These are phyloP conservation scores for Phycomyces blakesleeanus DNA, from an alignment of 192 early-diverging fungal species.

Conservation along the genomic window DNA sequence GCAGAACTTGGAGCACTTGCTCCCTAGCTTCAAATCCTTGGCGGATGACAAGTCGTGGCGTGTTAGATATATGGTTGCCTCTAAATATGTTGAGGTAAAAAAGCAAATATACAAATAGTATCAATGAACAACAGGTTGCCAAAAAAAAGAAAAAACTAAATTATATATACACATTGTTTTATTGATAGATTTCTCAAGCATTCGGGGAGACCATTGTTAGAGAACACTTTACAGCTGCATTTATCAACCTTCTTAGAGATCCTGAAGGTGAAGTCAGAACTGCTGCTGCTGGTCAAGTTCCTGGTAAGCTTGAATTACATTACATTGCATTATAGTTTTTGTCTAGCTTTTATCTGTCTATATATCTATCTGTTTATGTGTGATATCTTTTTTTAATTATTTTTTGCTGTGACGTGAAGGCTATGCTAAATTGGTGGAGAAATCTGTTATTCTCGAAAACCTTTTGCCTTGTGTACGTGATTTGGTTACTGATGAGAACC, in stretches of 20 bases:
- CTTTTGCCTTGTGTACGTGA: slow-evolving; percentile 91
- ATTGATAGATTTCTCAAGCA: slow-evolving; percentile 70
- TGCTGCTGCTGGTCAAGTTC: slow-evolving; percentile 88
- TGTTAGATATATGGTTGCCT: slow-evolving; percentile 98
- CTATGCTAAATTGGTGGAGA: slow-evolving; percentile 68
- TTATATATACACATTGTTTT: no score
- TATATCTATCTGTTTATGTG: not conserved
- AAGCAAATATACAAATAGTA: no score
- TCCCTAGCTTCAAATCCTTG: slow-evolving; percentile 72
- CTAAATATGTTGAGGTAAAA: slow-evolving; percentile 89
- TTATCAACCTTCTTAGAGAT: slow-evolving; percentile 88
- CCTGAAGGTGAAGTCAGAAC: slow-evolving; percentile 97
- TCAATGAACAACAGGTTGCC: no score
- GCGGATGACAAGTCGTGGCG: slow-evolving; percentile 96
- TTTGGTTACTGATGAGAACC: slow-evolving; percentile 92
- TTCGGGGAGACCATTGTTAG: slow-evolving; percentile 76
- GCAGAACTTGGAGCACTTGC: slow-evolving; percentile 71
- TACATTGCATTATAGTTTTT: no score
- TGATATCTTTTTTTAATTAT: no score
- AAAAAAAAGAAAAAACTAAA: no score
- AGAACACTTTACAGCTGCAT: slow-evolving; percentile 84
- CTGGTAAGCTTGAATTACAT: slow-evolving; percentile 49
- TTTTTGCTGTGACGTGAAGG: slow-evolving; percentile 27
- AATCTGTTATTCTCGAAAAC: slow-evolving; percentile 71
- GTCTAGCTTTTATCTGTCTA: no score